Percentiles rank a stretch among this genome's conserved stretches.
Conservation (phyloP, 257 asterid genomes). For the Solanum chilense region DNA sequence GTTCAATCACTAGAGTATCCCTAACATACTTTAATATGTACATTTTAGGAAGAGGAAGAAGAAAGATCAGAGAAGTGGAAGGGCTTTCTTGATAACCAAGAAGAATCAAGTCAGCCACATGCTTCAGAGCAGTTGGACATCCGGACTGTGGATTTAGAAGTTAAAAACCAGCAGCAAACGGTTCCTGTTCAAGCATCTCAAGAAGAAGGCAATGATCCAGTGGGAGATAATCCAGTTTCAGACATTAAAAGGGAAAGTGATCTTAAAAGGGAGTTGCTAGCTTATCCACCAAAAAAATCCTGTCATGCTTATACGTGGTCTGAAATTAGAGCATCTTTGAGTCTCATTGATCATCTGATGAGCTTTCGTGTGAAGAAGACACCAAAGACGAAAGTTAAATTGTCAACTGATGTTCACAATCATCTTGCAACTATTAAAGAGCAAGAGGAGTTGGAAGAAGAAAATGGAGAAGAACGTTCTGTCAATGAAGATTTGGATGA, state of each 20-base stretch:
- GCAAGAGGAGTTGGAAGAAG: conserved; percentile 18
- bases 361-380: conserved; percentile 51
- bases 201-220: conserved; percentile 24
- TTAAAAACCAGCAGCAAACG: conserved; percentile 12
- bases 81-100: conserved; percentile 56
- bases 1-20: neutral
- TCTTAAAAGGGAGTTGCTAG: conserved; percentile 20
- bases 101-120: conserved; percentile 17
- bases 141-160: conserved; percentile 23
- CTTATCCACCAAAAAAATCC: conserved; percentile 19
- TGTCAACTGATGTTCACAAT: neutral
- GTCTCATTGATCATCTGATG: conserved; percentile 51
- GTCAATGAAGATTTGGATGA: conserved; percentile 25
- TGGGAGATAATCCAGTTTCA: conserved; percentile 14
- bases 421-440: conserved; percentile 43
- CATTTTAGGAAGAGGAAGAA: conserved; percentile 73
- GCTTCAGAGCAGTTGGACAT: conserved; percentile 13
- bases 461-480: conserved; percentile 20
- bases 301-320: conserved; percentile 58
- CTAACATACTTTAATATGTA: conserved; percentile 3
- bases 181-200: conserved; percentile 17
- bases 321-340: conserved; percentile 45
- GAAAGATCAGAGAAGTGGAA: conserved; percentile 82
- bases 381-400: conserved; percentile 22
- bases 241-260: conserved; percentile 19